Evolutionary conservation across 1,284 basidiomycete species (phyloP).

Genomic region (Coniferiporia sulphurascens): DNA sequence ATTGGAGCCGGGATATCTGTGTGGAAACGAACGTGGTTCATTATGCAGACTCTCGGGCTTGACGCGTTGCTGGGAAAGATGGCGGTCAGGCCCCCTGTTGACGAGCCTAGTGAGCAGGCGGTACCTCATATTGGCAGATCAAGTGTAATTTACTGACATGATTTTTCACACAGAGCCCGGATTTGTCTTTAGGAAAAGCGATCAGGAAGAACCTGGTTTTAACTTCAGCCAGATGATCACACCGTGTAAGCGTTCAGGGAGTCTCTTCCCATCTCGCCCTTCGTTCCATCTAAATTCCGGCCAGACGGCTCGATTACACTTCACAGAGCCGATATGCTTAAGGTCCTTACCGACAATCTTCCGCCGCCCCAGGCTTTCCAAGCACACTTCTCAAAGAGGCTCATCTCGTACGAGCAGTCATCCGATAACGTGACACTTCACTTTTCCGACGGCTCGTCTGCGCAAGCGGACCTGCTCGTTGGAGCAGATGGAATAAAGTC

Average conservation of each 20-base stretch:
- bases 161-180: background rate
- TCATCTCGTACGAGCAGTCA: constrained; percentile 23
- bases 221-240: constrained; percentile 29
- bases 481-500: constrained; percentile 44
- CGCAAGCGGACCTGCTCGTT: constrained; percentile 38
- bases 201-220: constrained; percentile 24
- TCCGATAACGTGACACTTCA: constrained; percentile 24
- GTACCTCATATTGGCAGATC: constrained; percentile 18
- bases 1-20: constrained; percentile 35
- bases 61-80: constrained; percentile 28
- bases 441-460: constrained; percentile 34
- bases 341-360: constrained; percentile 29
- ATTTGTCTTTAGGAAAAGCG: constrained; percentile 26
- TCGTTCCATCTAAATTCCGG: background rate
- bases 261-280: background rate
- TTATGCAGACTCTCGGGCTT: constrained; percentile 32
- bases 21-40: constrained; percentile 36
- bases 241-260: constrained; percentile 22
- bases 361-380: constrained; percentile 24
- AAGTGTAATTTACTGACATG: constrained; percentile 9
- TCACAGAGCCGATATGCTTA: constrained; percentile 30
- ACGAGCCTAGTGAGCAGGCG: constrained; percentile 15
- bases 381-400: constrained; percentile 31
- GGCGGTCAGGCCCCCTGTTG: constrained; percentile 21
- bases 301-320: constrained; percentile 32